Conservation (phyloP, 768 basidiomycete genomes). For the Psilocybe sp. region DNA sequence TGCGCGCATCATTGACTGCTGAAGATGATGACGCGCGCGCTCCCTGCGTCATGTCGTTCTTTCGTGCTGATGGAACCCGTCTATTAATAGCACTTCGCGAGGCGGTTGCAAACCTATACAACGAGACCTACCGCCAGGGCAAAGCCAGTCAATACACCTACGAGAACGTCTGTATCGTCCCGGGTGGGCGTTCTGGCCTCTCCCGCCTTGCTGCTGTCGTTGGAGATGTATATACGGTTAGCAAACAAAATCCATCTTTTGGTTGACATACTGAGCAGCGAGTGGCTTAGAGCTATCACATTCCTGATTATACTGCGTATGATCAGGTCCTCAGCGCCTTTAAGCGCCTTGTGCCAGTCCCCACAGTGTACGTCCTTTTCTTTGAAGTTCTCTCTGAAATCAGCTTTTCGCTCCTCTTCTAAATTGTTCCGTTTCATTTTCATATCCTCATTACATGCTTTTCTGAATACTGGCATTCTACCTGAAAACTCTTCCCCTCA, state of each 20-base stretch:
- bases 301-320: constrained; percentile 90
- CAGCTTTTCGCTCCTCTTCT: not conserved
- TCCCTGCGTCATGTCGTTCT: too few relatives aligned
- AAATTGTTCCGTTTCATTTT: not conserved
- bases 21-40: too few relatives aligned
- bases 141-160: constrained; percentile 84
- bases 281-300: constrained; percentile 68
- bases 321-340: constrained; percentile 84
- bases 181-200: constrained; percentile 88
- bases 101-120: constrained; percentile 89
- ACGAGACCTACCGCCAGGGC: constrained; percentile 78
- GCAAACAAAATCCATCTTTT: constrained; percentile 9
- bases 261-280: constrained; percentile 3
- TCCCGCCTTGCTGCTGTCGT: constrained; percentile 91
- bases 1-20: too few relatives aligned
- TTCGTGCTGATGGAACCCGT: not conserved
- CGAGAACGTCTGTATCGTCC: constrained; percentile 94
- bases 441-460: not conserved
- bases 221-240: constrained; percentile 81
- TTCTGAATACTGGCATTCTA: too few relatives aligned
- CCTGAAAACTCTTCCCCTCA: too few relatives aligned
- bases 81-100: constrained; percentile 64
- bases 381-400: not conserved
- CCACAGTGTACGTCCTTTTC: constrained; percentile 68
- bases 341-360: constrained; percentile 86